Conservation (phyloP, 2,329 filamentous ascomycete genomes). For the Daldinia sp. region DNA sequence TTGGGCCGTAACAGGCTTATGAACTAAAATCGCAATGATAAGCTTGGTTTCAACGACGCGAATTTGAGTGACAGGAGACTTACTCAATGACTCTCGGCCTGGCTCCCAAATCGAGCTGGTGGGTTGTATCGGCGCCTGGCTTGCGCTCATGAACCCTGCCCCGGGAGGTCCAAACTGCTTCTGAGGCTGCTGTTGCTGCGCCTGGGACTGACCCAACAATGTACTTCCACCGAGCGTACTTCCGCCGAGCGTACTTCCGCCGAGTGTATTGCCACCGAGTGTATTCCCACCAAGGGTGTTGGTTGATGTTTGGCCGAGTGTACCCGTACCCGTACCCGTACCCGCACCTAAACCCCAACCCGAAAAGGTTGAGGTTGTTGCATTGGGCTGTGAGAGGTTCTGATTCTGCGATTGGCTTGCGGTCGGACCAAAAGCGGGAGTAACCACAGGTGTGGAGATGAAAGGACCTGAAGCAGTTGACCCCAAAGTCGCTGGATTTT, state of each 20-base stretch:
- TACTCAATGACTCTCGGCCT: conserved; percentile 45
- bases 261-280: conserved; percentile 47
- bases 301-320: no score
- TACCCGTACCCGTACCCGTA: no score
- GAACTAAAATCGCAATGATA: conserved; percentile 55
- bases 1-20: conserved; percentile 79
- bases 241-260: conserved; percentile 34
- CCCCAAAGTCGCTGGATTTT: conserved; percentile 28
- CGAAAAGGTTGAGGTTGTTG: no score
- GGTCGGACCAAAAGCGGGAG: conserved; percentile 52
- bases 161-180: conserved; percentile 53
- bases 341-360: no score
- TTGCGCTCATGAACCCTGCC: conserved; percentile 55
- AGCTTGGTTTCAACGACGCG: conserved; percentile 5
- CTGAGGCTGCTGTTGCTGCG: conserved; percentile 48
- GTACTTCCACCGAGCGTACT: conserved; percentile 44
- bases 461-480: conserved; percentile 38
- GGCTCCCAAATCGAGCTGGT: conserved; percentile 45
- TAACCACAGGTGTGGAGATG: conserved; percentile 13
- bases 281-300: no score
- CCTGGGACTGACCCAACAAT: conserved; percentile 46
- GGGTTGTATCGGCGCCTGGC: conserved; percentile 48
- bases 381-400: conserved; percentile 33
- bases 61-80: conserved; percentile 2
- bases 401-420: conserved; percentile 51